Conservation (phyloP, 2,329 filamentous ascomycete genomes). For the Botrytis aclada region DNA sequence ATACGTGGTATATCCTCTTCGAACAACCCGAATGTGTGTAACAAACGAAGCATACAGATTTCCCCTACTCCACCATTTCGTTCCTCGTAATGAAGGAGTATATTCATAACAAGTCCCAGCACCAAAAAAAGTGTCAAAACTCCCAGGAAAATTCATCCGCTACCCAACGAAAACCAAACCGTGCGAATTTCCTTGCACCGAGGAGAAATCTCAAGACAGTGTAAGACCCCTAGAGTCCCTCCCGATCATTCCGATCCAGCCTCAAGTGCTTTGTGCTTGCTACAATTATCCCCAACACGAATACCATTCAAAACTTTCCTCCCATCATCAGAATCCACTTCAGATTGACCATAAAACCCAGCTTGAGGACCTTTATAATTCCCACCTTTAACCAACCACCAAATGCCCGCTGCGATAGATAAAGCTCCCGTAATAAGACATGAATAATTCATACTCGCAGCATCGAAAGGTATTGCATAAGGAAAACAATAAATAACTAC, state of each 20-base stretch:
- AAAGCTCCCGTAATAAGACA: conserved; percentile 46
- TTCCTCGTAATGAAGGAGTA: background rate
- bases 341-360: background rate
- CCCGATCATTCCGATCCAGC: background rate
- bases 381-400: conserved; percentile 42
- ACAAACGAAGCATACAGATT: background rate
- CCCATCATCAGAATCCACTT: background rate
- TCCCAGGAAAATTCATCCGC: background rate
- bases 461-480: conserved; percentile 44
- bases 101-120: background rate
- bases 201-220: background rate
- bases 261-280: background rate
- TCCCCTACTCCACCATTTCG: background rate
- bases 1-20: background rate
- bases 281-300: background rate
- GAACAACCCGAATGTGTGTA: background rate
- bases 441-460: conserved; percentile 53
- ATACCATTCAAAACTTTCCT: background rate
- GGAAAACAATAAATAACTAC: conserved; percentile 64
- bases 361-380: conserved; percentile 32
- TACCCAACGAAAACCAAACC: background rate
- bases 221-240: background rate
- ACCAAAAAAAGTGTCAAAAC: background rate
- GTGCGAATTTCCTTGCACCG: background rate
- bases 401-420: conserved; percentile 41